Evolutionary conservation across 2,329 filamentous ascomycete genomes (phyloP), one percentile per base, ranked within the genome.

Genomic region (Ceratocystis variospora): DNA sequence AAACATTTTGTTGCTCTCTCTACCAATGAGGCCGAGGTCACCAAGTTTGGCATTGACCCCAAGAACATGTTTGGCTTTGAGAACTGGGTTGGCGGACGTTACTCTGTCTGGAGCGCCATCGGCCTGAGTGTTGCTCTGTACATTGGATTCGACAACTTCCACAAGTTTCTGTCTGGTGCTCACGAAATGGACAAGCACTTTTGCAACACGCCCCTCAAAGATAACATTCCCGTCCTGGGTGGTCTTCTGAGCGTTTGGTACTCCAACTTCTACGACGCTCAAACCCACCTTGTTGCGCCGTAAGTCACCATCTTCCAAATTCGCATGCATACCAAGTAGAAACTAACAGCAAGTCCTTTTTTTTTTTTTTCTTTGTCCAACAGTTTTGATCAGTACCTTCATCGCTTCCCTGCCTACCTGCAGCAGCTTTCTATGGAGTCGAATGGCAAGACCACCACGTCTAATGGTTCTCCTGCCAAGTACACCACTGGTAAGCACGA

Each of bases 61-160:
- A 93, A 93, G 83, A 99, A 97, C 83, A 99, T 99, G 94, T 99
- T 99, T 74, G 92, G 91, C 72, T 99, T 99, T 76, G 92, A 93
- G 78, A 95, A 89, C 78, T 99, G 94, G 94, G 93, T 97, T 64
- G 94, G 94, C 76, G 94, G 94, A 67, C 89, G 94, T 68, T 99
- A 99, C 84, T 96, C 91, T 68, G 94, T 99, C 71, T 99, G 94
- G 94, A 96, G 91, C 71, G 94, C 94, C 76, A 99, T 99, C 74
- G 94, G 94, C 72, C 81, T 99, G 69, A 96, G 90, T 70, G 92
- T 99, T 67, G 88, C 88, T 71, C 83, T 99, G 71, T 96, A 96
- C 81, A 88, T 99, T 75, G 94, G 94, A 75, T 99, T 83, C 77
- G 92, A 97, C 76, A 96, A 96, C 84, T 99, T 97, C 82, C 85